Conservation (phyloP, 768 basidiomycete genomes). For the Trametes elegans region DNA sequence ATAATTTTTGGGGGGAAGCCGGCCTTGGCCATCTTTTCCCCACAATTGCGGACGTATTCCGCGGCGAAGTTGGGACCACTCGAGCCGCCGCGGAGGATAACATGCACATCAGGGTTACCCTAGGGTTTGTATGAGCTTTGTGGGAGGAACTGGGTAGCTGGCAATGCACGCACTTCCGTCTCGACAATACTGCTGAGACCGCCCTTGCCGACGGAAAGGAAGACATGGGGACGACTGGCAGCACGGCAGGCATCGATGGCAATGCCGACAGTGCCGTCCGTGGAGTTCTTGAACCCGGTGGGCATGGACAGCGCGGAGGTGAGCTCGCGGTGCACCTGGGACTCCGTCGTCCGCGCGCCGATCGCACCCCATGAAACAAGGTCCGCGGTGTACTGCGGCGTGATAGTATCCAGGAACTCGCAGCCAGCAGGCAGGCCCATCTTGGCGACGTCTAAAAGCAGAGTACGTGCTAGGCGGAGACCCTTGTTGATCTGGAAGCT, state of each 20-base stretch:
- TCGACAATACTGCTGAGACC: conserved; percentile 93
- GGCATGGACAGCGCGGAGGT: conserved; percentile 89
- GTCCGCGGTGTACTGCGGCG: conserved; percentile 91
- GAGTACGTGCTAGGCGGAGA: conserved; percentile 79
- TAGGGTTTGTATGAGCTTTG: conserved; percentile 27
- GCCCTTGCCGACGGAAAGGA: conserved; percentile 96
- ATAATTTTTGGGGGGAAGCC: conserved; percentile 80
- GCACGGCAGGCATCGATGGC: conserved; percentile 96
- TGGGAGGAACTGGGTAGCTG: neutral
- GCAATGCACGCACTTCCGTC: conserved; percentile 59
- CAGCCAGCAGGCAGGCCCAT: conserved; percentile 94
- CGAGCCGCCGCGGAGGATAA: conserved; percentile 90
- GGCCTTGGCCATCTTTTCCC: conserved; percentile 74
- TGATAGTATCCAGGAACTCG: conserved; percentile 85
- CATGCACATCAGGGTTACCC: conserved; percentile 91
- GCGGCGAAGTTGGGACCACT: conserved; percentile 87
- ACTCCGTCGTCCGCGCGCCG: conserved; percentile 90
- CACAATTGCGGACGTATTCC: conserved; percentile 75
- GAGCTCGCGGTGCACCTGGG: conserved; percentile 89
- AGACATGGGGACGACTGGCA: conserved; percentile 87
- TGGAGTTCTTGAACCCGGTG: conserved; percentile 98
- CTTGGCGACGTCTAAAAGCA: conserved; percentile 87
- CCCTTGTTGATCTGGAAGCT: conserved; percentile 97
- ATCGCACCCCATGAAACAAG: conserved; percentile 95
- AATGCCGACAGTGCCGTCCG: conserved; percentile 88